Evolutionary conservation across 768 basidiomycete species (phyloP).

Genomic region (Russula olivacea): DNA sequence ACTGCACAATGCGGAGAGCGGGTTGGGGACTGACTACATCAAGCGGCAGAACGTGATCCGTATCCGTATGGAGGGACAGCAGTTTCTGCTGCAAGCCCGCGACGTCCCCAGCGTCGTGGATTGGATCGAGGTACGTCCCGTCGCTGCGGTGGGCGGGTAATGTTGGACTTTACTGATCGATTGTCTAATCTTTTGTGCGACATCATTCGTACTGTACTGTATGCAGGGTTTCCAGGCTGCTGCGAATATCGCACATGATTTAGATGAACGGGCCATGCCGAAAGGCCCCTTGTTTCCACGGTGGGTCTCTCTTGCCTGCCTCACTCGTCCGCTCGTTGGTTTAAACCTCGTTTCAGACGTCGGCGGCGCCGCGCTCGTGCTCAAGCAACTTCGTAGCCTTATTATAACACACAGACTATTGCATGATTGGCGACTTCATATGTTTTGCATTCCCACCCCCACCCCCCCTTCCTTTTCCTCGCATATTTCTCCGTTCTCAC

Average conservation of each 20-base stretch:
- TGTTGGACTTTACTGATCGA: background rate
- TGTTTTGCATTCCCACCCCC: background rate
- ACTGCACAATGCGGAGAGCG: slow-evolving; percentile 87
- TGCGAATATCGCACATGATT: slow-evolving; percentile 83
- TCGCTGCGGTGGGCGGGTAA: background rate
- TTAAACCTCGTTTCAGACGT: slow-evolving; percentile 11
- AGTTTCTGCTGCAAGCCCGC: slow-evolving; percentile 88
- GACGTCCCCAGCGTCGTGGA: slow-evolving; percentile 81
- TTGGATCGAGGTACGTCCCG: slow-evolving; percentile 82
- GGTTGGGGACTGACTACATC: slow-evolving; percentile 88
- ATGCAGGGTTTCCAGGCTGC: slow-evolving; percentile 84
- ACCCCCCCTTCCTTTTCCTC: background rate
- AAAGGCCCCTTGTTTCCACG: slow-evolving; percentile 81
- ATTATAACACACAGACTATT: background rate
- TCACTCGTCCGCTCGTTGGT: background rate
- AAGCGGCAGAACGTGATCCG: slow-evolving; percentile 94
- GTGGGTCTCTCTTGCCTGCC: slow-evolving; percentile 37
- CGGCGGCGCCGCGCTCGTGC: slow-evolving; percentile 17
- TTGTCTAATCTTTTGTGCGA: background rate
- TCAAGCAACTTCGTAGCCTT: background rate
- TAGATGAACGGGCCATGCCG: slow-evolving; percentile 91
- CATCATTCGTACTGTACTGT: background rate
- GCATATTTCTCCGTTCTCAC: background rate
- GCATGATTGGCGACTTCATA: background rate
- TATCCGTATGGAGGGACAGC: slow-evolving; percentile 88